Conservation (phyloP, 1,284 basidiomycete species). For the Clitocybe nebularis region DNA sequence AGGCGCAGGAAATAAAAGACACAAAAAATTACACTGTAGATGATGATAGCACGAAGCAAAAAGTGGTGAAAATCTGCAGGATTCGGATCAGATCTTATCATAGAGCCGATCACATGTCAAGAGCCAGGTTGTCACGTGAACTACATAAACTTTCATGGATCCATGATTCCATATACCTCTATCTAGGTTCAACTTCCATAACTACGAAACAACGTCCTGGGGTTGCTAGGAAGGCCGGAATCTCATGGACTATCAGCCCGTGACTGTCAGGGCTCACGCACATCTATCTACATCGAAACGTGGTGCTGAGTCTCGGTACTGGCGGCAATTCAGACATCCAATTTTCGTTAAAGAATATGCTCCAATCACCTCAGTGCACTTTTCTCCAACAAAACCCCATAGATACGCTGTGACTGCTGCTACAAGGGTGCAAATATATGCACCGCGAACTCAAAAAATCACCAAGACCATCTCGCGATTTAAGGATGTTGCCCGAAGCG, state of each 20-base stretch:
- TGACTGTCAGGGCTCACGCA: slow-evolving; percentile 58
- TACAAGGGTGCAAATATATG: slow-evolving; percentile 93
- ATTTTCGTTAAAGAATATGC: slow-evolving; percentile 95
- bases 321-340: slow-evolving; percentile 80
- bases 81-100: slow-evolving; percentile 18
- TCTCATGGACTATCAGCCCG: slow-evolving; percentile 83
- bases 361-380: slow-evolving; percentile 89
- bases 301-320: slow-evolving; percentile 71
- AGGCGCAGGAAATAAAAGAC: slow-evolving; percentile 24
- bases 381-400: slow-evolving; percentile 82
- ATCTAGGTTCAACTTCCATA: too few species aligned
- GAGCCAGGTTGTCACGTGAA: slow-evolving; percentile 3
- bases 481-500: slow-evolving; percentile 92
- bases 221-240: slow-evolving; percentile 12
- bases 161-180: too few species aligned
- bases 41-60: slow-evolving; percentile 8
- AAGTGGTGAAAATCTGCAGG: slow-evolving; percentile 18
- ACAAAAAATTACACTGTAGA: too few species aligned
- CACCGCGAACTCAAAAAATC: slow-evolving; percentile 91
- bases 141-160: too few species aligned
- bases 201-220: too few species aligned
- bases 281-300: slow-evolving; percentile 57
- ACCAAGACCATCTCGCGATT: slow-evolving; percentile 96
- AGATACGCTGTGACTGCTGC: slow-evolving; percentile 95
- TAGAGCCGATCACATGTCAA: slow-evolving; percentile 19